Conservation (phyloP, 106 monocot genomes). For the Apostasia shenzhenica region DNA sequence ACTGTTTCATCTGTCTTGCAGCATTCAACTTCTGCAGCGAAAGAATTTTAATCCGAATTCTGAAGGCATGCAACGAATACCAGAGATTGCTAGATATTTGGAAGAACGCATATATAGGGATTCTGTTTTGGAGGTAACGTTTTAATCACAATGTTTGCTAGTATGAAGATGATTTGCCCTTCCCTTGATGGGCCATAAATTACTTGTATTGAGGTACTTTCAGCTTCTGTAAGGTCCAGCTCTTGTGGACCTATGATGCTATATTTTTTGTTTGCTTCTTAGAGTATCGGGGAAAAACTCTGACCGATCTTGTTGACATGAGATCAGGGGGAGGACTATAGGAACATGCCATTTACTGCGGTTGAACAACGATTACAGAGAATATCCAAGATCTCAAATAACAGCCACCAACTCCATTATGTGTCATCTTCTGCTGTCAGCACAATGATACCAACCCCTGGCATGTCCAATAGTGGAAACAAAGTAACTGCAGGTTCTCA, state of each 20-base stretch:
- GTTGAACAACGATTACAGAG: conserved; percentile 40
- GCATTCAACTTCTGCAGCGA: conserved; percentile 30
- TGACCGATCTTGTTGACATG: too few species aligned
- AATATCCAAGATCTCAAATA: conserved; percentile 25
- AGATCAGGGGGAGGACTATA: conserved; percentile 42
- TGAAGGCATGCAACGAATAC: conserved; percentile 31
- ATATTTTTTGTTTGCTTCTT: too few species aligned
- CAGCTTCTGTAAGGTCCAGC: too few species aligned
- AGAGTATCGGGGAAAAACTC: too few species aligned
- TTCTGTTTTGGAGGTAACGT: conserved; percentile 41
- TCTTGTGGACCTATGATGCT: too few species aligned
- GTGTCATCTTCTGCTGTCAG: conserved; percentile 35
- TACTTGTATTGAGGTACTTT: not conserved
- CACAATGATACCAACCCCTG: conserved; percentile 90
- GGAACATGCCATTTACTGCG: conserved; percentile 42
- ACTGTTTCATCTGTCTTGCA: not conserved
- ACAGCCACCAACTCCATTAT: conserved; percentile 25
- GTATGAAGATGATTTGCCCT: too few species aligned
- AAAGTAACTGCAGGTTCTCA: conserved; percentile 16
- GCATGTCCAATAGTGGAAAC: conserved; percentile 40
- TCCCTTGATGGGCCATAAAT: not conserved
- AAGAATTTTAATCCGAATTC: conserved; percentile 9
- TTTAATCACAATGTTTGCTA: too few species aligned
- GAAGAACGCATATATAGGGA: conserved; percentile 47
- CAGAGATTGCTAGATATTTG: conserved; percentile 39